Evolutionary conservation across 2,329 filamentous ascomycete genomes (phyloP), one percentile per base, ranked within the genome.

Genomic region (Penicillium sp.): DNA sequence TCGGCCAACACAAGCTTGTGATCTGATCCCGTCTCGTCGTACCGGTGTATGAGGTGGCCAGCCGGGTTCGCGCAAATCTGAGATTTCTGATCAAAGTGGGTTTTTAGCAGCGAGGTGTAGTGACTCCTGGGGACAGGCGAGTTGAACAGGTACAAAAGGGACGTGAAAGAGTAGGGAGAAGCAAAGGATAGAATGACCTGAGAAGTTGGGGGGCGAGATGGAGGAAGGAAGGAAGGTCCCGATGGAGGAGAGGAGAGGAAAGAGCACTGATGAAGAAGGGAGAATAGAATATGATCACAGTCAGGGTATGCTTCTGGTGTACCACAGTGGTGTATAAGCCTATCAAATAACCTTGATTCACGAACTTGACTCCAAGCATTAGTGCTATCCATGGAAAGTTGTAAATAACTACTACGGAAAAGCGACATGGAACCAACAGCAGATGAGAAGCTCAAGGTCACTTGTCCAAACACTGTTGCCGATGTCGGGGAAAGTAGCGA

Each of bases 1-100:
- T 63, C 52, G 51, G 55, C 56, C 61, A 62, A 53, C 48, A 36
- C 60, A 31, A 66, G 56, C 60, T 69, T 59, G n/a, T 54, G 34
- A 64, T 52, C 36, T 59, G 52, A 61, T 55, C 51, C 54, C 56
- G 56, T 47, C 52, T 60, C 51, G 51, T 52, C 36, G 36, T 56
- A 54, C 28, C 42, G 44, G 23, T 48, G 47, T 48, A 33, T 48
- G 43, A 18, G 24, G 28, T 52, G 50, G 50, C 40, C 28, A 46
- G 47, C 19, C 34, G 40, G 26, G 37, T 49, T 55, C 26, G 55
- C 54, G 56, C 54, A 39, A 51, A 19, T 13, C 33, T 19, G 21
- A 33, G 51, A 31, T 46, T 39, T 45, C 33, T 23, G 24, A 45
- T 16, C 43, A 19, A 11, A 43, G 26, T 37, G 34, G 11, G 16